Evolutionary conservation across 2,329 filamentous ascomycete species (phyloP).

Genomic region (Dactylellina sp.): DNA sequence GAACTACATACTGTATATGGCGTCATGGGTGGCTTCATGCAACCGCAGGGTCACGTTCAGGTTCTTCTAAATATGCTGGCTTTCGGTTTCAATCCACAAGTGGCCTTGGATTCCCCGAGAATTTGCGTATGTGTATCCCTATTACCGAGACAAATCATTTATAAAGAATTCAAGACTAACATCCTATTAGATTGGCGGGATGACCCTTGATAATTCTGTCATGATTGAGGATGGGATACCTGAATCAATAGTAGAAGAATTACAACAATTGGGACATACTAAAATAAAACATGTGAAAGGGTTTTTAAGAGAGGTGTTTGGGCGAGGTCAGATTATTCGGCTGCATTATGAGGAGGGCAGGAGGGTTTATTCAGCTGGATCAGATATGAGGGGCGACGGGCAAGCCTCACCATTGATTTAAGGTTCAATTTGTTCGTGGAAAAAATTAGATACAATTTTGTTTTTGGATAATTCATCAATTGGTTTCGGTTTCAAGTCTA

Average conservation of each 20-base stretch:
- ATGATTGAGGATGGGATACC: conserved; percentile 89
- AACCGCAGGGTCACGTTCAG: conserved; percentile 95
- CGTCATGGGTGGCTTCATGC: conserved; percentile 99
- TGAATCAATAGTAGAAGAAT: conserved; percentile 73
- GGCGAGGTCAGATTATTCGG: conserved; percentile 86
- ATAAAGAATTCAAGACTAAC: conserved; percentile 1
- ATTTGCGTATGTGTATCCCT: conserved; percentile 80
- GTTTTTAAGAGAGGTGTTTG: conserved; percentile 77
- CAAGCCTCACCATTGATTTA: conserved; percentile 69
- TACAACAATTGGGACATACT: conserved; percentile 78
- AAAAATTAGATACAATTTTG: too few species aligned
- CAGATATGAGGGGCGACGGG: conserved; percentile 88
- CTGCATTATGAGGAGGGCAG: conserved; percentile 76
- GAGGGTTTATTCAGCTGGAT: conserved; percentile 86
- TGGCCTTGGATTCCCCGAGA: conserved; percentile 89
- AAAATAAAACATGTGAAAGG: conserved; percentile 75
- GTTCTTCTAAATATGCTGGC: conserved; percentile 89
- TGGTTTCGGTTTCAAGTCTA: too few species aligned
- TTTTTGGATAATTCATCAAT: too few species aligned
- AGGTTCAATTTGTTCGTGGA: not conserved
- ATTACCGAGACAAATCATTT: not conserved
- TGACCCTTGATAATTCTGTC: conserved; percentile 68
- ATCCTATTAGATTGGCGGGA: conserved; percentile 70
- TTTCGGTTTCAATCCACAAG: conserved; percentile 83
- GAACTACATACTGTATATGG: conserved; percentile 74